These are phyloP conservation scores for Saraca asoca DNA, from an alignment of 331 rosid genomes.

Conservation along the genomic window DNA sequence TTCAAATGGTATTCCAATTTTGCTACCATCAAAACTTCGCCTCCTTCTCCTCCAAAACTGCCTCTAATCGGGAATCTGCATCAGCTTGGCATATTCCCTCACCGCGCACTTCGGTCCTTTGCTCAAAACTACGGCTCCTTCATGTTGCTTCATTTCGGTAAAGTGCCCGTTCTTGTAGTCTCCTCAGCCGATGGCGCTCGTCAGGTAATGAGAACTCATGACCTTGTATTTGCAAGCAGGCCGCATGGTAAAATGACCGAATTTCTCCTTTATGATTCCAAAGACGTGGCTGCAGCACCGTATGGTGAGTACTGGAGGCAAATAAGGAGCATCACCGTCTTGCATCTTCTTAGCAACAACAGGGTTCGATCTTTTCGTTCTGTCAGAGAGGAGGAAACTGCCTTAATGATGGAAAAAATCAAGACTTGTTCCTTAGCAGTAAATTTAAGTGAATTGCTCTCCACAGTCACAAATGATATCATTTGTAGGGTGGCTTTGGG, in stretches of 20 bases:
- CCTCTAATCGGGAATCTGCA: not conserved
- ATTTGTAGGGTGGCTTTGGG: constrained; percentile 18
- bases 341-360: constrained; percentile 28
- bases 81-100: not conserved
- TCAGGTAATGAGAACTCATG: constrained; percentile 23
- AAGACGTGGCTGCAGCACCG: constrained; percentile 12
- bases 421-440: constrained; percentile 3
- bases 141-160: constrained; percentile 19
- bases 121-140: constrained; percentile 18
- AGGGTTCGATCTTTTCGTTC: constrained; percentile 22
- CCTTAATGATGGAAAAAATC: constrained; percentile 16
- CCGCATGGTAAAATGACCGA: constrained; percentile 33
- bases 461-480: constrained; percentile 15
- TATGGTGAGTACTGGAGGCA: constrained; percentile 34
- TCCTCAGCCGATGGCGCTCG: constrained; percentile 13
- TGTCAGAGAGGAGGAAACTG: constrained; percentile 37
- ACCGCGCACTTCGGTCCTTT: constrained; percentile 1
- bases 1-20: not conserved
- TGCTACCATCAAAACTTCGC: not conserved
- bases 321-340: not conserved
- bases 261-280: constrained; percentile 31
- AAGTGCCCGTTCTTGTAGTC: not conserved
- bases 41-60: constrained; percentile 17
- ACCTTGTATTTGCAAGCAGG: constrained; percentile 14
- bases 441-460: constrained; percentile 37